A percentile compares a stretch with the other conserved stretches of the same genome.
These are phyloP conservation scores for Penicillium oxalicum DNA, from an alignment of 2,329 filamentous ascomycete genomes.

Conservation along the genomic window DNA sequence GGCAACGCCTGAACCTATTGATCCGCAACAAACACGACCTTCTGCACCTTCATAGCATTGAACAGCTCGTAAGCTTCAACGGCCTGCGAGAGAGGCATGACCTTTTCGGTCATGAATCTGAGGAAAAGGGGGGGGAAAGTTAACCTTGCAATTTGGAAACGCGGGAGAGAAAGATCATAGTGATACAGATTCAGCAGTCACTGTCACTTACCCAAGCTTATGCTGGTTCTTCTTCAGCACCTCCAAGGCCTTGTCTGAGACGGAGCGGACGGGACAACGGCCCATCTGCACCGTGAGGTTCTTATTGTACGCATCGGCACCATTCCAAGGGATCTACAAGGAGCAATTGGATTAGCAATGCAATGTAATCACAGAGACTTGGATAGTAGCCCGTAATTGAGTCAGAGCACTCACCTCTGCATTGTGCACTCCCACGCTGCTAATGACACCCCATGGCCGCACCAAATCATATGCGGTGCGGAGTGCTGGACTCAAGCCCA, in stretches of 20 bases:
- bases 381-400: neutral
- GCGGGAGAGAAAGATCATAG: no score
- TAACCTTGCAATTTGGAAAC: no score
- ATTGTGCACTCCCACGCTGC: conserved; percentile 71
- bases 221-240: conserved; percentile 62
- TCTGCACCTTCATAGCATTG: conserved; percentile 66
- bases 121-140: no score
- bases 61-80: conserved; percentile 66
- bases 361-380: conserved; percentile 9
- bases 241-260: conserved; percentile 60
- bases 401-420: conserved; percentile 50
- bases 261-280: conserved; percentile 65
- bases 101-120: conserved; percentile 71
- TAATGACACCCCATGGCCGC: conserved; percentile 66
- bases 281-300: conserved; percentile 71
- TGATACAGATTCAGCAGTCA: no score
- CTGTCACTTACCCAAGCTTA: conserved; percentile 52
- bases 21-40: conserved; percentile 59
- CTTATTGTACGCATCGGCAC: conserved; percentile 60
- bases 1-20: conserved; percentile 21
- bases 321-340: conserved; percentile 58
- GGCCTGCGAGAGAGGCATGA: conserved; percentile 64
- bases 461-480: conserved; percentile 65
- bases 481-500: conserved; percentile 63
- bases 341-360: conserved; percentile 8